Conservation (phyloP, 495 filamentous ascomycete species). For the Tuber melanosporum region DNA sequence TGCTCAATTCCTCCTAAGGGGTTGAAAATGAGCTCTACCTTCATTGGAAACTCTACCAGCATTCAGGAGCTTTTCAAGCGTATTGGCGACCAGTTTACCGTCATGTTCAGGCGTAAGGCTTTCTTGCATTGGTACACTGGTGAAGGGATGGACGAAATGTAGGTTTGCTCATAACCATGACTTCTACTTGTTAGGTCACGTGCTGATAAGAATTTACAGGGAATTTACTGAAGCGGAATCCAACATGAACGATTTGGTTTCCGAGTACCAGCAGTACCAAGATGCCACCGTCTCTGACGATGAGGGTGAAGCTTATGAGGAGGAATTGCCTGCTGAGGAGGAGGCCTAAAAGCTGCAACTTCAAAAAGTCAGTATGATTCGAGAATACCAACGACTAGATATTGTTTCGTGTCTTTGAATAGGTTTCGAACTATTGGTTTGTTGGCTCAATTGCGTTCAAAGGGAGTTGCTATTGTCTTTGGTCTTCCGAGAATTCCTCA, state of each 20-base stretch:
- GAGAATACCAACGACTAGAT: background rate
- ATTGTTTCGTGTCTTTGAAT: slow-evolving; percentile 1
- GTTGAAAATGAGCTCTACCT: slow-evolving; percentile 98
- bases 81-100: slow-evolving; percentile 98
- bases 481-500: background rate
- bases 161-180: slow-evolving; percentile 7
- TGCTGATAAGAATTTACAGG: slow-evolving; percentile 25
- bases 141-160: slow-evolving; percentile 99
- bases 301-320: slow-evolving; percentile 57
- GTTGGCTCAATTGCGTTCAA: background rate
- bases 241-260: slow-evolving; percentile 99
- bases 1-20: slow-evolving; percentile 98
- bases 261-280: slow-evolving; percentile 99
- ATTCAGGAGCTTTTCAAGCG: slow-evolving; percentile 99
- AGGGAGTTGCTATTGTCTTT: background rate
- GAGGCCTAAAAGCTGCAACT: slow-evolving; percentile 43
- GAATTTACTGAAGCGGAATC: slow-evolving; percentile 99
- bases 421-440: background rate
- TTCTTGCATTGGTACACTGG: slow-evolving; percentile 99
- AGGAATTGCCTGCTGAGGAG: slow-evolving; percentile 53
- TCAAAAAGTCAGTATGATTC: background rate
- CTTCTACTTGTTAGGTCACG: background rate
- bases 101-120: slow-evolving; percentile 99
- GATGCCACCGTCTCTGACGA: slow-evolving; percentile 79
- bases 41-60: slow-evolving; percentile 97